These are phyloP conservation scores for Tetragonia tetragonoides DNA, from an alignment of 148 eudicot genomes.

Conservation along the genomic window DNA sequence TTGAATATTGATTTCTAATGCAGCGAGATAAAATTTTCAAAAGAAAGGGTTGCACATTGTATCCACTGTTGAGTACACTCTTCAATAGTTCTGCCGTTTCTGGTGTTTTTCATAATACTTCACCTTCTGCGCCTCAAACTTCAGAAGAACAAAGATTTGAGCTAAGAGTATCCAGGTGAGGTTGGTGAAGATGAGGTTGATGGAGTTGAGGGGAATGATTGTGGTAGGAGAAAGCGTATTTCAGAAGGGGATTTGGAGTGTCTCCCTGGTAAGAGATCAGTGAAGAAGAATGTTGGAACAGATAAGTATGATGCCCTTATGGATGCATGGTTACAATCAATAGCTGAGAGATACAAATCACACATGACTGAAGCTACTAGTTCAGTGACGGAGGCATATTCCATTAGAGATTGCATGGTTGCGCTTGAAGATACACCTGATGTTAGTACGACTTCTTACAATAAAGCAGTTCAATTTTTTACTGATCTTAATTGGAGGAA, in stretches of 20 bases:
- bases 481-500: neutral
- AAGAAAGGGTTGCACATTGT: neutral
- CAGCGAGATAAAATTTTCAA: neutral
- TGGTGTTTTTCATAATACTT: neutral
- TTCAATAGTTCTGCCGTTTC: neutral
- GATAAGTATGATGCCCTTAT: neutral
- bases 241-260: neutral
- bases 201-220: neutral
- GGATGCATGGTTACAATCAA: neutral
- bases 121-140: neutral
- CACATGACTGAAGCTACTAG: neutral
- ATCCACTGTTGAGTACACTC: neutral
- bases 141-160: neutral
- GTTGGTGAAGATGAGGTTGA: neutral
- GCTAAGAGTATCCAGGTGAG: neutral
- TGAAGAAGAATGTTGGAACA: neutral
- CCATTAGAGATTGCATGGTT: neutral
- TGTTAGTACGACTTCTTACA: neutral
- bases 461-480: neutral
- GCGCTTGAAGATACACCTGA: neutral
- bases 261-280: neutral
- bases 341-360: neutral
- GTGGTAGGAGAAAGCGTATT: neutral
- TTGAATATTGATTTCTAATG: neutral
- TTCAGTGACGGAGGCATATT: neutral